A percentile compares a stretch with the other conserved stretches of the same genome.
These are phyloP conservation scores for Plasmodium knowlesi DNA, from an alignment of 169 alveolate species.

Conservation along the genomic window DNA sequence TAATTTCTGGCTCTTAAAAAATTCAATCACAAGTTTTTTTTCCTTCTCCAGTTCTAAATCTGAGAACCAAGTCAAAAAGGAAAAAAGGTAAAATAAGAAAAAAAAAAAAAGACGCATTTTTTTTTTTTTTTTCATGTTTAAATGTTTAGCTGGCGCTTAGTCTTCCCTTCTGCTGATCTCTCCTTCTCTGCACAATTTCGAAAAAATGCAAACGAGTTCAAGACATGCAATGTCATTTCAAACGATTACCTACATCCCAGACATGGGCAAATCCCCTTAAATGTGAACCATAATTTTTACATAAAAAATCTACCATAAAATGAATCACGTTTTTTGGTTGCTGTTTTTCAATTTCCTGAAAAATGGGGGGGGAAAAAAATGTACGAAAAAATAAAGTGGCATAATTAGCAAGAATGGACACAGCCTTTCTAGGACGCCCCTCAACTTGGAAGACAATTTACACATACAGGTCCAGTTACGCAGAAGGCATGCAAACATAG, in stretches of 20 bases:
- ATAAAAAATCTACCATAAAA: constrained; percentile 84
- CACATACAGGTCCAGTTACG: not conserved
- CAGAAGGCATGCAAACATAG: not conserved
- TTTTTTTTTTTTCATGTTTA: not conserved
- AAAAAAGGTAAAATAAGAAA: not conserved
- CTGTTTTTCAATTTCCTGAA: constrained; percentile 77
- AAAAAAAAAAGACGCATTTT: not conserved
- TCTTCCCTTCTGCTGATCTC: not conserved
- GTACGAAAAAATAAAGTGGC: not conserved
- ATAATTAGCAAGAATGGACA: not conserved
- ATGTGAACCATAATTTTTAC: constrained; percentile 83
- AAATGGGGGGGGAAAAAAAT: not conserved
- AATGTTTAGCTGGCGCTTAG: not conserved
- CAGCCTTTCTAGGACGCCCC: not conserved
- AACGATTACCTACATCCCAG: constrained; percentile 78
- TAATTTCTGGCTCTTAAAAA: constrained; percentile 86
- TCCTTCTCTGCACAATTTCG: not conserved
- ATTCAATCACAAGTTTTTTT: constrained; percentile 85
- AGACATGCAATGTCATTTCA: not conserved
- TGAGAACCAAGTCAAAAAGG: not conserved
- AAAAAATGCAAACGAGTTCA: not conserved
- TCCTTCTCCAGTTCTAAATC: constrained; percentile 89
- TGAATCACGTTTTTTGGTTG: constrained; percentile 82
- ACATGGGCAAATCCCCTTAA: constrained; percentile 82
- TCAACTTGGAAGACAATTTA: not conserved